Evolutionary conservation across 805 yeast species (phyloP), one percentile per base, ranked within the genome.

Genomic region (Zygotorulaspora sp.): DNA sequence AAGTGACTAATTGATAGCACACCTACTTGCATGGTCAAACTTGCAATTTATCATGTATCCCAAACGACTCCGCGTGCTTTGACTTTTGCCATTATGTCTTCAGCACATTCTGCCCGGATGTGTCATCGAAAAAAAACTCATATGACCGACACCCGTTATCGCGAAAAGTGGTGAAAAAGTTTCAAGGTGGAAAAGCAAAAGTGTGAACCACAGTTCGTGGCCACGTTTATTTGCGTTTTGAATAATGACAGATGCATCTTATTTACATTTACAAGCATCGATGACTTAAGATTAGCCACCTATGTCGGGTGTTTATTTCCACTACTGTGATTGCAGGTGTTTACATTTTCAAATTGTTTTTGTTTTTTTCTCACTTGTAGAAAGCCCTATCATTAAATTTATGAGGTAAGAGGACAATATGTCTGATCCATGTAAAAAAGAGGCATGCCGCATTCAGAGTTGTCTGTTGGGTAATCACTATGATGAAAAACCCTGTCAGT

Each of bases 371-470:
- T n/a, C n/a, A n/a, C n/a, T n/a, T n/a, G n/a, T n/a, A n/a, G n/a
- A n/a, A n/a, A n/a, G n/a, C n/a, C n/a, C n/a, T n/a, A n/a, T n/a
- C n/a, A n/a, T n/a, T n/a, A 21, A 21, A 10, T 26, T n/a, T 26
- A 26, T 33, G 35, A 38, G 15, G 11, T 14, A 16, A n/a, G 27
- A 21, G 35, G 35, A 28, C 31, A 35, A 39, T 13, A 37, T 38
- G 43, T 21, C 48, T 13, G 41, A 60, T 30, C 75, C 83, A 2
- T 86, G 95, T 61, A 83, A 83, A 54, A 71, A 83, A 5, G 72
- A 80, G 46, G 95, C 95, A 2, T 86, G 95, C 63, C 79, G 78
- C 2, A 86, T 86, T 26, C 28, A 48, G 71, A 83, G 80, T 48
- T 88, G 97, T 54, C 63, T 88, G 7, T 72, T 74, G 36, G 55